phyloP scores from a whole-genome alignment of 306 rosid species.

The Dicorynia guianensis region DNA sequence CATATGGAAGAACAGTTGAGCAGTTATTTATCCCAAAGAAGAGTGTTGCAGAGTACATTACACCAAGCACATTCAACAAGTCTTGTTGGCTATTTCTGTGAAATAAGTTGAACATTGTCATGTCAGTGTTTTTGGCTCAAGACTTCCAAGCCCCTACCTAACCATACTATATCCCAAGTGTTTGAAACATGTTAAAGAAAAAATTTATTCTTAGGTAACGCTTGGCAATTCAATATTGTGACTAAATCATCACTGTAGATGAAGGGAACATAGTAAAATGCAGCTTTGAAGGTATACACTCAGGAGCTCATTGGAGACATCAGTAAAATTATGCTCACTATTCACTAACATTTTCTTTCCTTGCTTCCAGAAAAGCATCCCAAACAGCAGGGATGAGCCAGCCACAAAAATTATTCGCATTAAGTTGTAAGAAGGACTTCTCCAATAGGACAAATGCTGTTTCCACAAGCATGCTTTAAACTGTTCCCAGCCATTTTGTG shows the following conservation, averaged over 20 bases:
- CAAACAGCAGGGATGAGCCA: constrained; percentile 57
- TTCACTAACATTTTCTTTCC: constrained; percentile 57
- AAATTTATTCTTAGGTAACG: not conserved
- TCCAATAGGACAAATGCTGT: constrained; percentile 76
- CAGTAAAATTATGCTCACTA: constrained; percentile 33
- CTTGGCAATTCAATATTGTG: no score
- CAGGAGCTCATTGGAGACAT: not conserved
- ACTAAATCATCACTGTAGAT: not conserved
- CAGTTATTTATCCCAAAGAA: constrained; percentile 65
- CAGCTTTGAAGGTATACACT: not conserved
- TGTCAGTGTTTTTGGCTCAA: not conserved
- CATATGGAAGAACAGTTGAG: constrained; percentile 59
- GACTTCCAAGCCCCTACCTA: not conserved
- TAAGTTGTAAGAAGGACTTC: constrained; percentile 75
- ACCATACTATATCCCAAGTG: not conserved
- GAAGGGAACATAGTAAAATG: not conserved
- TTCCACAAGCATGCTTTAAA: constrained; percentile 77
- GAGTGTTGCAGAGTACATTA: constrained; percentile 57
- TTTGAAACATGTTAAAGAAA: not conserved
- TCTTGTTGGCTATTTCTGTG: constrained; percentile 59
- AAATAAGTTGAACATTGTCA: constrained; percentile 11
- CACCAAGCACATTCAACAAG: constrained; percentile 58
- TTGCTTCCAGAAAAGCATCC: constrained; percentile 65
- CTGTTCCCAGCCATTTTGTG: constrained; percentile 67
- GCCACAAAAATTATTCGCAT: constrained; percentile 48